Conservation (phyloP, 805 yeast genomes). For the Hyphopichia homilentoma region DNA sequence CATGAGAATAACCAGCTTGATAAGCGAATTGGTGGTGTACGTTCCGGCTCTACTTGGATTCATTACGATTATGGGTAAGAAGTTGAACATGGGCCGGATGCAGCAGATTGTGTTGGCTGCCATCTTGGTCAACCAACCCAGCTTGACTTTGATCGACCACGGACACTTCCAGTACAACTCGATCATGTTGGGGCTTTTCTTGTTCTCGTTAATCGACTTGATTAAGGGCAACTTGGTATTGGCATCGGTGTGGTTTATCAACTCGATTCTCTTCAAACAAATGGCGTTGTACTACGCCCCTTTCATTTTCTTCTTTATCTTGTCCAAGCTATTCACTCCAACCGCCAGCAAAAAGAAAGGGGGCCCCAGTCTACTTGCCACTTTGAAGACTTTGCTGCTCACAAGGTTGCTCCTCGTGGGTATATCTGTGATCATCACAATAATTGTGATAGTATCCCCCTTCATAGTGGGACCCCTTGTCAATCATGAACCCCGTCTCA, state of each 20-base stretch:
- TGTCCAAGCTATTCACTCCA: constrained; percentile 43
- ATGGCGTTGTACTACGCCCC: constrained; percentile 96
- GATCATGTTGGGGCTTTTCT: constrained; percentile 86
- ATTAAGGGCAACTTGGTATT: constrained; percentile 58
- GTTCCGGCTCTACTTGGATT: constrained; percentile 77
- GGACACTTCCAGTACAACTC: constrained; percentile 97
- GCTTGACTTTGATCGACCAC: constrained; percentile 81
- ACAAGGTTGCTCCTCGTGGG: constrained; percentile 60
- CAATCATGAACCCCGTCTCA: constrained; percentile 31
- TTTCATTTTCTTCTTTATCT: constrained; percentile 73
- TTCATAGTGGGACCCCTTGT: constrained; percentile 37
- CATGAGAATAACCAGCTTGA: constrained; percentile 77
- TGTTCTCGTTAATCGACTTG: constrained; percentile 63
- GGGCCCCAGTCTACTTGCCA: neutral
- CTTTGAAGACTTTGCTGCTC: constrained; percentile 41
- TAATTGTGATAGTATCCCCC: constrained; percentile 55
- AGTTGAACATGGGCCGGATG: constrained; percentile 52
- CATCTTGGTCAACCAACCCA: constrained; percentile 81
- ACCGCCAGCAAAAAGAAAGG: constrained; percentile 4
- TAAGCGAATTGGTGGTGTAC: constrained; percentile 70
- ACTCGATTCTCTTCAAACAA: constrained; percentile 83
- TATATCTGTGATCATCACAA: constrained; percentile 55
- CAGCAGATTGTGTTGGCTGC: constrained; percentile 76
- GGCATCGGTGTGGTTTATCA: constrained; percentile 75
- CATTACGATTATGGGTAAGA: constrained; percentile 67